These are phyloP conservation scores for Pseudozyma flocculosa DNA, from an alignment of 1,284 basidiomycete species.

Conservation along the genomic window DNA sequence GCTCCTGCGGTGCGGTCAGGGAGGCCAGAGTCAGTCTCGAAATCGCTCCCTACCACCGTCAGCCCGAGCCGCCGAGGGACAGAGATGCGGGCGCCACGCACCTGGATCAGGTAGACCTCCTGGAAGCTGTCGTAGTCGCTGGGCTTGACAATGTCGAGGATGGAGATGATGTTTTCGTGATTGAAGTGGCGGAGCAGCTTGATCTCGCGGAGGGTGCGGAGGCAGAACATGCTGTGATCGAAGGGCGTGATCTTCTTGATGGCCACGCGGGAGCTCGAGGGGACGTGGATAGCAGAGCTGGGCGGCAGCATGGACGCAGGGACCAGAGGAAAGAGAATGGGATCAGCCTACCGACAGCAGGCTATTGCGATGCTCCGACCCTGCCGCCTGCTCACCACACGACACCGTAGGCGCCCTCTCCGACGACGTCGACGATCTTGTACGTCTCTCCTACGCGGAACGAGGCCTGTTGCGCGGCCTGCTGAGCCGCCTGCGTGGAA, in stretches of 20 bases:
- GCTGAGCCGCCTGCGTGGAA: constrained; percentile 4
- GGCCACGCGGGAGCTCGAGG: constrained; percentile 56
- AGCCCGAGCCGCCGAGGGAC: no score
- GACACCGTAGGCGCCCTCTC: constrained; percentile 61
- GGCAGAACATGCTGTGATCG: constrained; percentile 57
- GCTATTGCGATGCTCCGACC: no score
- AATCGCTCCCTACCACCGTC: no score
- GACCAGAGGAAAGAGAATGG: background rate
- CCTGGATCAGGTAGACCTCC: constrained; percentile 79
- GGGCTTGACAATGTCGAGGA: constrained; percentile 49
- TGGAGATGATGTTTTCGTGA: constrained; percentile 55
- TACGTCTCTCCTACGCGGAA: constrained; percentile 49
- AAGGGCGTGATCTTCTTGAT: constrained; percentile 59
- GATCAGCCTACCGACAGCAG: no score
- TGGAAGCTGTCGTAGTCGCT: constrained; percentile 79
- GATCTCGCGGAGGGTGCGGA: constrained; percentile 56
- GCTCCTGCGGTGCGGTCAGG: constrained; percentile 44
- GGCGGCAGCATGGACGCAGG: no score
- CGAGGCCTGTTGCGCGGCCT: constrained; percentile 17
- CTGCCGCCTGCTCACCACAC: constrained; percentile 50
- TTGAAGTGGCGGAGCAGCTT: constrained; percentile 56
- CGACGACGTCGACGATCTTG: constrained; percentile 59
- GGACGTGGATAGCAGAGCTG: constrained; percentile 58
- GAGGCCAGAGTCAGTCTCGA: no score
- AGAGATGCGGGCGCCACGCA: no score